A percentile compares a stretch with the other conserved stretches of the same genome.
Conservation (phyloP, 164 flowering plant genomes). For the Platanus orientalis region DNA sequence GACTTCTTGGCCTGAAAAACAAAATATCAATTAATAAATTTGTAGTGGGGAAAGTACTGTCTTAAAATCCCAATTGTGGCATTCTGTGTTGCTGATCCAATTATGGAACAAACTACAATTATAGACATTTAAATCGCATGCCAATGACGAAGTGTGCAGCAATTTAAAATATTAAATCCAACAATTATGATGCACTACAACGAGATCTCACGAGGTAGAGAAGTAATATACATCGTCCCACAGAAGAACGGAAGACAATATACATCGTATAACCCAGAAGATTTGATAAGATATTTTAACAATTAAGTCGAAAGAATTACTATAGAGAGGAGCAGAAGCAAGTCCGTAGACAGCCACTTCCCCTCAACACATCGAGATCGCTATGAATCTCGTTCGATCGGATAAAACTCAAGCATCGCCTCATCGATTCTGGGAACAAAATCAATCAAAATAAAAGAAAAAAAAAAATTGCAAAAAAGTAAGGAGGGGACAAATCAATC, state of each 20-base stretch:
- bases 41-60: no score
- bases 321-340: not conserved
- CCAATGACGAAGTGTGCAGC: not conserved
- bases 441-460: conserved; percentile 1
- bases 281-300: no score
- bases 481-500: no score
- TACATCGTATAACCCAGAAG: no score
- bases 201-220: not conserved
- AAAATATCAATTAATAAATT: not conserved
- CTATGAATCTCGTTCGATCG: conserved; percentile 6
- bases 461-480: no score
- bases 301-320: no score
- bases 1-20: conserved; percentile 49
- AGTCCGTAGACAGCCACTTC: not conserved
- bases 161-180: not conserved
- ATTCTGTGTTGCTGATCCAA: no score
- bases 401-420: conserved; percentile 4
- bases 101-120: no score
- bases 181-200: no score
- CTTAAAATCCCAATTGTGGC: no score
- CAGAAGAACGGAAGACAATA: no score
- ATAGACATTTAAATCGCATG: not conserved
- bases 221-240: not conserved
- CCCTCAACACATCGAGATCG: conserved; percentile 20
- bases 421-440: conserved; percentile 13